These are phyloP conservation scores for Taxawa tesnikishii DNA, from an alignment of 2,329 filamentous ascomycete species.

Conservation along the genomic window DNA sequence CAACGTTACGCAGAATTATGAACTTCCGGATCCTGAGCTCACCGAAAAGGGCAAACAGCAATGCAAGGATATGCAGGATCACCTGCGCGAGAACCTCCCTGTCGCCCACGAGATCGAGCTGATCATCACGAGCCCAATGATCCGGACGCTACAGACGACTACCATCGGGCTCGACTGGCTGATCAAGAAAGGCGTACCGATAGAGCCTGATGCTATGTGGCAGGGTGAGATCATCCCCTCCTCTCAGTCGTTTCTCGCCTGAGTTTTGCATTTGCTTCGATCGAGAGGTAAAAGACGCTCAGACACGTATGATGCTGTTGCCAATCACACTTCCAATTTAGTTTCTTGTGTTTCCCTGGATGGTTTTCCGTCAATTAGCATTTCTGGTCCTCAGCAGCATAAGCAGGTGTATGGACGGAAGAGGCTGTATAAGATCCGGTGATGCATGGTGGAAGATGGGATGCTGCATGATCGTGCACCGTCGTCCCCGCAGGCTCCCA, in stretches of 20 bases:
- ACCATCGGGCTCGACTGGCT: conserved; percentile 46
- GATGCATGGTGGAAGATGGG: no score
- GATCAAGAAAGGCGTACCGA: conserved; percentile 39
- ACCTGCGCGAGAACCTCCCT: conserved; percentile 20
- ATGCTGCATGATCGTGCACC: no score
- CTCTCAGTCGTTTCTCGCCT: conserved; percentile 4
- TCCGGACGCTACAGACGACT: conserved; percentile 53
- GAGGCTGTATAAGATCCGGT: no score
- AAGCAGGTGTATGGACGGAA: no score
- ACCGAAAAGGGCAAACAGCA: conserved; percentile 29
- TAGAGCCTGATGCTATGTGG: conserved; percentile 50
- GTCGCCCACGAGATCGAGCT: conserved; percentile 35
- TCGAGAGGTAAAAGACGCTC: no score
- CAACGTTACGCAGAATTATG: conserved; percentile 19
- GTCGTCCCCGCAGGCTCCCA: no score
- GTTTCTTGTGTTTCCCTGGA: no score
- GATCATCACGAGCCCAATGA: conserved; percentile 54
- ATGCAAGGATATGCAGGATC: conserved; percentile 25
- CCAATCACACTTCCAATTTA: neutral
- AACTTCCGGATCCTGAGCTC: conserved; percentile 28
- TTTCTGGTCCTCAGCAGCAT: no score
- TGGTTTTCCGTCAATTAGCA: no score
- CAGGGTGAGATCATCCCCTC: conserved; percentile 36
- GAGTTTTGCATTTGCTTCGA: no score
- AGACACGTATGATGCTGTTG: no score